Evolutionary conservation across 2,329 filamentous ascomycete species (phyloP).

Genomic region (Myrmaecium sp.): DNA sequence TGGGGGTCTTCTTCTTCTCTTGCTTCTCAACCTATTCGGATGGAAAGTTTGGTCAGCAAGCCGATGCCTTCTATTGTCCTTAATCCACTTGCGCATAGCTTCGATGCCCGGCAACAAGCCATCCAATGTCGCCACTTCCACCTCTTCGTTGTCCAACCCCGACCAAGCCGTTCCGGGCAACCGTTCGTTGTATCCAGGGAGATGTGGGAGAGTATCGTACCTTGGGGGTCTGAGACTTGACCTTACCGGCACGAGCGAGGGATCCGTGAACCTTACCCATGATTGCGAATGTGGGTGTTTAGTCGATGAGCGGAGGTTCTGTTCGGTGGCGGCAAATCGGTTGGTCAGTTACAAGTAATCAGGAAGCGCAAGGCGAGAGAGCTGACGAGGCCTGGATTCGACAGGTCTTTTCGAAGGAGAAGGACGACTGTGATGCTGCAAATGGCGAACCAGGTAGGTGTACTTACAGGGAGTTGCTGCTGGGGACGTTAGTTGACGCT

Average conservation of each 20-base stretch:
- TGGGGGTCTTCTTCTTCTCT: constrained; percentile 94
- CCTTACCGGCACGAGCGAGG: constrained; percentile 90
- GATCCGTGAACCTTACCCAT: constrained; percentile 94
- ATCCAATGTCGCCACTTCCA: not conserved
- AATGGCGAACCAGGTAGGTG: too few species aligned
- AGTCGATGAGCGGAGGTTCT: constrained; percentile 8
- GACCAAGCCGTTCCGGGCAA: too few species aligned
- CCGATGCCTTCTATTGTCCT: constrained; percentile 1
- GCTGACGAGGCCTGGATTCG: too few species aligned
- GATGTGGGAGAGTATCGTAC: constrained; percentile 33
- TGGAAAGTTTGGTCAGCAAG: constrained; percentile 11
- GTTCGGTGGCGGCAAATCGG: constrained; percentile 13
- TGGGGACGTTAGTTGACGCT: too few species aligned
- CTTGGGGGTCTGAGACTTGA: constrained; percentile 93
- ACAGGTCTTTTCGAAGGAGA: too few species aligned
- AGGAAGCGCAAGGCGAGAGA: too few species aligned
- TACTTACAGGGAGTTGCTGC: too few species aligned
- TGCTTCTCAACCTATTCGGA: constrained; percentile 56
- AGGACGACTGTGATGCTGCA: too few species aligned
- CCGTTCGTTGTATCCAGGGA: not conserved
- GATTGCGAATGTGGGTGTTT: constrained; percentile 33
- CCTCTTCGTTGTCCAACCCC: not conserved
- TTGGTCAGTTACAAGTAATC: too few species aligned
- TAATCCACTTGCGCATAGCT: constrained; percentile 15
- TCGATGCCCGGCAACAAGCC: constrained; percentile 16